Percentiles rank a stretch among this genome's conserved stretches.
These are phyloP conservation scores for Acanthamoeba triangularis DNA, from an alignment of 208 protist genomes.

Conservation along the genomic window DNA sequence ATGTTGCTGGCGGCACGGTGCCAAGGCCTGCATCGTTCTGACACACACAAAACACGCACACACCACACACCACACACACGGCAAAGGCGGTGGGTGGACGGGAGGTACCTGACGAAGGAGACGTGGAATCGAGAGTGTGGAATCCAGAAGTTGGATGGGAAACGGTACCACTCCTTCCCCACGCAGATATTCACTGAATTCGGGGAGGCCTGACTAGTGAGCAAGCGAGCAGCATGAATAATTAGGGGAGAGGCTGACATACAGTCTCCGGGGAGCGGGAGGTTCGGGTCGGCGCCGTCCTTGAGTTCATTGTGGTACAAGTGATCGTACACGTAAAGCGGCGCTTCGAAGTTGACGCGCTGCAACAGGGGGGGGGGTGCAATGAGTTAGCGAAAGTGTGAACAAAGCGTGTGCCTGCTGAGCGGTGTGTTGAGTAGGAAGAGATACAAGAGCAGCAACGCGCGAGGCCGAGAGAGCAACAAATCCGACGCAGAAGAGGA, in stretches of 20 bases:
- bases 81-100: conserved; percentile 42
- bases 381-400: too few species aligned
- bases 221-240: too few species aligned
- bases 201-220: not conserved
- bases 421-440: too few species aligned
- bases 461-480: conserved; percentile 58
- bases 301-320: conserved; percentile 65
- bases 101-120: conserved; percentile 13
- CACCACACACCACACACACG: too few species aligned
- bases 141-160: conserved; percentile 73
- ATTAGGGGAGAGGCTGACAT: not conserved
- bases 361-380: not conserved
- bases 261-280: conserved; percentile 60
- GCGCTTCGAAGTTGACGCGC: conserved; percentile 68
- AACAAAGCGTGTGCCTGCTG: too few species aligned
- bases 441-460: conserved; percentile 43
- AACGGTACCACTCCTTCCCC: conserved; percentile 80
- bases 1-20: too few species aligned
- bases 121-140: conserved; percentile 46
- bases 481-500: conserved; percentile 47
- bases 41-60: too few species aligned
- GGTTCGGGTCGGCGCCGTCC: conserved; percentile 36
- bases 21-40: too few species aligned
- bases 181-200: conserved; percentile 74
- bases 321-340: conserved; percentile 64